phyloP scores from a whole-genome alignment of 1,139 yeast species.

The Blastobotrys apis region DNA sequence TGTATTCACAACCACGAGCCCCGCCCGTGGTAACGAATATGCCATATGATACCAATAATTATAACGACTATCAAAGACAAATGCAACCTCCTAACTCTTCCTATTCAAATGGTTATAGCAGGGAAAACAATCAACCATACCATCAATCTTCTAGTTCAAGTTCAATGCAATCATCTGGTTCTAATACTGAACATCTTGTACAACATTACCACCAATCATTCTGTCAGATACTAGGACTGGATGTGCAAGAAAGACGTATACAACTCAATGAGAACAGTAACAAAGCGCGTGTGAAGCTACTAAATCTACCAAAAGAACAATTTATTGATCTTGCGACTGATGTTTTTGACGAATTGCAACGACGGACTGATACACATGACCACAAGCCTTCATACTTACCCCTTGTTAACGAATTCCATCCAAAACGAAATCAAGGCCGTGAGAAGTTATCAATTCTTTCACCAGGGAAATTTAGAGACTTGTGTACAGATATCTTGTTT shows the following conservation, averaged over 20 bases:
- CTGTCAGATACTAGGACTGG: slow-evolving; percentile 17
- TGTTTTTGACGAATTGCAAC: slow-evolving; percentile 81
- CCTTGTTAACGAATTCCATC: slow-evolving; percentile 54
- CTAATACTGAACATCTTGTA: slow-evolving; percentile 8
- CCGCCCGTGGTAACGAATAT: neutral
- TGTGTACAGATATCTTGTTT: slow-evolving; percentile 81
- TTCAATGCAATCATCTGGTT: neutral
- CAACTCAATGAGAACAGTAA: slow-evolving; percentile 37
- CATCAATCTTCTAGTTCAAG: neutral
- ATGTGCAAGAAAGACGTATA: neutral
- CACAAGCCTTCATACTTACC: slow-evolving; percentile 25
- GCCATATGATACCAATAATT: neutral
- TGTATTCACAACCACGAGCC: neutral
- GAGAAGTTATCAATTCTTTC: slow-evolving; percentile 86
- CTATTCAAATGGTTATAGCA: neutral
- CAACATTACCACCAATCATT: slow-evolving; percentile 19
- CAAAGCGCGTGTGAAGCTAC: slow-evolving; percentile 79
- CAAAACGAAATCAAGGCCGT: slow-evolving; percentile 93
- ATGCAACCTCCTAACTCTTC: neutral
- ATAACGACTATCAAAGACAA: neutral
- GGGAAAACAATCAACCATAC: neutral
- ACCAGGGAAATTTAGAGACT: slow-evolving; percentile 75
- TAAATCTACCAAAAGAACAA: slow-evolving; percentile 77
- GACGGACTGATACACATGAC: slow-evolving; percentile 49
- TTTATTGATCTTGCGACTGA: slow-evolving; percentile 87